Evolutionary conservation across 768 basidiomycete genomes (phyloP).

Genomic region (Lyophyllum shimeji): DNA sequence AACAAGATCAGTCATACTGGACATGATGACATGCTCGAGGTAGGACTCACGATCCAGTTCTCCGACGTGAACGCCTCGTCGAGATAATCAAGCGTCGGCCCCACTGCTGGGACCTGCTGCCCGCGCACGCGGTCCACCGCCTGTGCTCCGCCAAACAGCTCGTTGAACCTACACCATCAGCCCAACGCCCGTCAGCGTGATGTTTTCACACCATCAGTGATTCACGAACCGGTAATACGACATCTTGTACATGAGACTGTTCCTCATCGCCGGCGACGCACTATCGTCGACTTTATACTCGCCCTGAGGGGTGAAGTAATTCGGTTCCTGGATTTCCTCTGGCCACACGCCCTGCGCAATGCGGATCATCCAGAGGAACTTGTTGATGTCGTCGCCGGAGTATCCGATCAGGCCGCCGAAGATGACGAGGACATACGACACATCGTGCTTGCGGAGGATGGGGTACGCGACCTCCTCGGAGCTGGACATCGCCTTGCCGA

Average conservation of each 20-base stretch:
- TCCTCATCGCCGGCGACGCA: conserved; percentile 86
- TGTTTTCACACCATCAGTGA: too few relatives aligned
- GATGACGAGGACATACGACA: conserved; percentile 95
- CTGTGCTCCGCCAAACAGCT: conserved; percentile 75
- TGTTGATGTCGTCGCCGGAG: conserved; percentile 99
- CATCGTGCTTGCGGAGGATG: conserved; percentile 95
- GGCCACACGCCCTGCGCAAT: conserved; percentile 97
- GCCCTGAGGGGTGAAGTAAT: conserved; percentile 90
- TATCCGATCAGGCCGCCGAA: conserved; percentile 97
- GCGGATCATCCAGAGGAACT: conserved; percentile 98
- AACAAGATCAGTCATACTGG: background rate
- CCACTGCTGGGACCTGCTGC: conserved; percentile 73
- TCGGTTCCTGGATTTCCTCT: conserved; percentile 93
- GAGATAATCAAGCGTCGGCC: conserved; percentile 84
- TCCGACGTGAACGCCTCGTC: conserved; percentile 99
- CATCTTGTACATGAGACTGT: conserved; percentile 99
- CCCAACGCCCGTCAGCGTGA: conserved; percentile 1
- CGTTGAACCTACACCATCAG: conserved; percentile 61
- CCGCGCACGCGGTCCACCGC: conserved; percentile 87
- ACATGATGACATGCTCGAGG: background rate
- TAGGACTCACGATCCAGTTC: conserved; percentile 90
- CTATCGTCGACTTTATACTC: conserved; percentile 91
- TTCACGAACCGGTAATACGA: conserved; percentile 80
- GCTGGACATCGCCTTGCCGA: conserved; percentile 97
- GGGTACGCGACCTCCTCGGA: conserved; percentile 95